Percentiles rank a stretch among this genome's conserved stretches.
Conservation (phyloP, 805 yeast genomes). For the Kluyveromyces aestuarii region DNA sequence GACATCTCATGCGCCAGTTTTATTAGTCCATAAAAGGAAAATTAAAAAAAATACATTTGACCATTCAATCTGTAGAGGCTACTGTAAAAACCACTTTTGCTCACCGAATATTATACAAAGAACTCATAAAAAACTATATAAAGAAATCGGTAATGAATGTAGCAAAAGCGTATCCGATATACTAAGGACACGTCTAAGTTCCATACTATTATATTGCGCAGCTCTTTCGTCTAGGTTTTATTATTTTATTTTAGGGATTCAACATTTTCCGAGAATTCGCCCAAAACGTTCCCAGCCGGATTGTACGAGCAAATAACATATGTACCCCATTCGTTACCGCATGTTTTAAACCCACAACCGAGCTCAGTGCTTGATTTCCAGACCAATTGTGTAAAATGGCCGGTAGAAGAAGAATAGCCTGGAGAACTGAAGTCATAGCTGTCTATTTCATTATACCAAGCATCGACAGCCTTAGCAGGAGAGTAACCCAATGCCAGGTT, state of each 20-base stretch:
- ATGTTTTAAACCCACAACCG: slow-evolving; percentile 68
- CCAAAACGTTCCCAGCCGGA: slow-evolving; percentile 63
- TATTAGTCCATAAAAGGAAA: slow-evolving; percentile 10
- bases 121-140: neutral
- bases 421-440: slow-evolving; percentile 45
- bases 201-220: neutral
- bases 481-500: slow-evolving; percentile 69
- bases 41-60: no score
- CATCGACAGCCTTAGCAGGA: slow-evolving; percentile 47
- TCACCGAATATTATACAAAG: neutral
- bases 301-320: slow-evolving; percentile 70
- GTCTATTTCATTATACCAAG: slow-evolving; percentile 68
- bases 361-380: slow-evolving; percentile 61
- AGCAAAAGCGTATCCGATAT: no score
- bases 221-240: neutral
- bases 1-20: slow-evolving; percentile 12
- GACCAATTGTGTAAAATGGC: slow-evolving; percentile 79
- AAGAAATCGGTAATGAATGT: neutral
- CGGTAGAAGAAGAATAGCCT: slow-evolving; percentile 41
- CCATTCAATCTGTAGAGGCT: neutral
- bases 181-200: neutral
- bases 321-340: slow-evolving; percentile 45
- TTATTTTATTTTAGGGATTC: slow-evolving; percentile 5
- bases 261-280: slow-evolving; percentile 37
- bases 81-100: neutral